Percentiles rank a stretch among this genome's conserved stretches.
These are phyloP conservation scores for Aspergillus phoenicis DNA, from an alignment of 2,329 filamentous ascomycete species.

Conservation along the genomic window DNA sequence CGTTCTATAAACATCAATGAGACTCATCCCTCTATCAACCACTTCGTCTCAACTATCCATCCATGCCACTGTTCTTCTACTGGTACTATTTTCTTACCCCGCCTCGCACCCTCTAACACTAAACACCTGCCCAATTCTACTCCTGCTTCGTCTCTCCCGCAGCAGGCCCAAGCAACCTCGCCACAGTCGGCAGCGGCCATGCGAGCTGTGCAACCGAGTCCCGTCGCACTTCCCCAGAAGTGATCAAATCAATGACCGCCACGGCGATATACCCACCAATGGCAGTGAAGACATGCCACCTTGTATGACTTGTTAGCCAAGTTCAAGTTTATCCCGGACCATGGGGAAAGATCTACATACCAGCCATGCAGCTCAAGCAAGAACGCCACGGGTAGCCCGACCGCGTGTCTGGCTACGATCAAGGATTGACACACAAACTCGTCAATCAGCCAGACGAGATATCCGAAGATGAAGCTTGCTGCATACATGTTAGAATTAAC, in stretches of 20 bases:
- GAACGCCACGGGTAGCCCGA: constrained; percentile 44
- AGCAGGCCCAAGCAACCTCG: background rate
- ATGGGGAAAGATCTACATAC: constrained; percentile 27
- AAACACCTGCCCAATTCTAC: too few species aligned
- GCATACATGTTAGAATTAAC: background rate
- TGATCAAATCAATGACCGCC: constrained; percentile 42
- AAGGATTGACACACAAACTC: constrained; percentile 38
- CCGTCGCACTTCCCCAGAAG: constrained; percentile 34
- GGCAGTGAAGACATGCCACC: constrained; percentile 49
- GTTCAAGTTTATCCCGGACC: too few species aligned
- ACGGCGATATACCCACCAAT: constrained; percentile 48
- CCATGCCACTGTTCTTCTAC: too few species aligned
- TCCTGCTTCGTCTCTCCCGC: background rate
- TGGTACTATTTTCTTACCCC: too few species aligned
- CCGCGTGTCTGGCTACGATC: constrained; percentile 26
- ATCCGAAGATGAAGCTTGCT: constrained; percentile 44
- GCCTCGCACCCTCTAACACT: too few species aligned
- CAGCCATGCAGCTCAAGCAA: constrained; percentile 48
- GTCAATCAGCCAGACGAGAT: constrained; percentile 46
- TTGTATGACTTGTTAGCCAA: constrained; percentile 14
- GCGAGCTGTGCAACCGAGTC: constrained; percentile 36
- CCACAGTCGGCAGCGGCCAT: constrained; percentile 35
- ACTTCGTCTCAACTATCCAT: too few species aligned
- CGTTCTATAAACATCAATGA: too few species aligned
- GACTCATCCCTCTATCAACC: too few species aligned